These are phyloP conservation scores for Globisporangium okanoganense DNA, from an alignment of 352 stramenopile species.

Conservation along the genomic window DNA sequence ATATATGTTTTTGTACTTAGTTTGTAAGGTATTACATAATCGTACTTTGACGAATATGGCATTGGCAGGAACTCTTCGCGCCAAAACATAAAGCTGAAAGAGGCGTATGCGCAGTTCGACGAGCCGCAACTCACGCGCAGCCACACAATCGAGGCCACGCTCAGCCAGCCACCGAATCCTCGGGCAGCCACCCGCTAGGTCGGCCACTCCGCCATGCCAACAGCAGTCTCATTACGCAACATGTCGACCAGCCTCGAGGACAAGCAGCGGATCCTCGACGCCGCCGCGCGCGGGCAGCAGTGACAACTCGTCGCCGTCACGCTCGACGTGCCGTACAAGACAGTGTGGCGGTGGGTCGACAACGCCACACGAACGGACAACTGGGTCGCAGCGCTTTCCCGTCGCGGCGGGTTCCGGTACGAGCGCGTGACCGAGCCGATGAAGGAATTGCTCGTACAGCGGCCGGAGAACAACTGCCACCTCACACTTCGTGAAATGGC, in stretches of 20 bases:
- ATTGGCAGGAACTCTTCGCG: too few relatives aligned
- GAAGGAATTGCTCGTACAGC: neutral
- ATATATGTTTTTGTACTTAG: neutral
- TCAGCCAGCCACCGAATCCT: too few relatives aligned
- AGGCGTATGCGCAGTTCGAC: too few relatives aligned
- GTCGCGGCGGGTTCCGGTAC: neutral
- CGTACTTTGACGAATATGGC: too few relatives aligned
- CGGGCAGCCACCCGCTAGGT: too few relatives aligned
- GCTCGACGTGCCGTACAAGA: neutral
- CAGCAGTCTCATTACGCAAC: neutral
- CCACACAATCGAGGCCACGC: too few relatives aligned
- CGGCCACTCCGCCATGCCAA: too few relatives aligned
- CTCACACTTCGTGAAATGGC: neutral
- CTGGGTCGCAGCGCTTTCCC: neutral
- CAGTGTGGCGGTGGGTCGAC: neutral
- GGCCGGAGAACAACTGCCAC: neutral
- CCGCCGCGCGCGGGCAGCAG: neutral
- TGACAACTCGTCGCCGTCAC: neutral
- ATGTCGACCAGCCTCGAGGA: neutral
- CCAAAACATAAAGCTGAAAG: too few relatives aligned
- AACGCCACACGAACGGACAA: neutral
- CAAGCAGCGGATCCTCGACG: neutral
- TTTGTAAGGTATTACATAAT: neutral
- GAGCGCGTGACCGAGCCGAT: neutral
- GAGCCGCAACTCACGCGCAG: too few relatives aligned